Percentiles rank a stretch among this genome's conserved stretches.
Conservation (phyloP, 495 filamentous ascomycete genomes). For the Staphylotrichum longicolle region DNA sequence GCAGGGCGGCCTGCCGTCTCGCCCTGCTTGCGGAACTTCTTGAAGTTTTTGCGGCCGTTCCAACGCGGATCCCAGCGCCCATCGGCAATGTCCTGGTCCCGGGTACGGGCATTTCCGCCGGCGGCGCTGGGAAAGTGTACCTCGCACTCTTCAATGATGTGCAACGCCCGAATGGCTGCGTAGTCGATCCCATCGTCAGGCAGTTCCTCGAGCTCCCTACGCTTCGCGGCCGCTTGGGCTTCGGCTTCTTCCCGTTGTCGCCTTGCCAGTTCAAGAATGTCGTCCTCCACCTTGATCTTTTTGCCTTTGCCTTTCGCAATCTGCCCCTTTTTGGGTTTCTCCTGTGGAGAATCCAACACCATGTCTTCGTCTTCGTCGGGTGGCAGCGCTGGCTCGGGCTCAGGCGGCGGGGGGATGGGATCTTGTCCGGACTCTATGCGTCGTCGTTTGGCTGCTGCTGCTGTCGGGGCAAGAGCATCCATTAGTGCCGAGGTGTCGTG, state of each 20-base stretch:
- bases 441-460: conserved; percentile 69
- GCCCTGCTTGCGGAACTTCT: conserved; percentile 72
- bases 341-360: conserved; percentile 20
- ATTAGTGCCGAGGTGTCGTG: conserved; percentile 53
- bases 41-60: conserved; percentile 98
- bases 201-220: conserved; percentile 52
- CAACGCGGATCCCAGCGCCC: conserved; percentile 84
- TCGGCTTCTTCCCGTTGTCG: conserved; percentile 69
- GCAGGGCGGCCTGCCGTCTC: conserved; percentile 48
- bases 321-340: conserved; percentile 22
- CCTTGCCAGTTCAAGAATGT: conserved; percentile 67
- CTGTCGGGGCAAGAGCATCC: conserved; percentile 65
- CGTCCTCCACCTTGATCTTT: conserved; percentile 57
- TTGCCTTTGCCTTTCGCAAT: conserved; percentile 46
- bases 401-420: conserved; percentile 30
- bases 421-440: conserved; percentile 52
- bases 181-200: conserved; percentile 61
- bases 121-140: conserved; percentile 42
- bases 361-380: conserved; percentile 23
- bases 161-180: conserved; percentile 67
- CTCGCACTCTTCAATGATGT: conserved; percentile 79
- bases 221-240: conserved; percentile 56
- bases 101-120: conserved; percentile 24
- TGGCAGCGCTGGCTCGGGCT: conserved; percentile 17
- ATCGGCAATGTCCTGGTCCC: conserved; percentile 48